Conservation (phyloP, 306 rosid species). For the Castanea sativa region DNA sequence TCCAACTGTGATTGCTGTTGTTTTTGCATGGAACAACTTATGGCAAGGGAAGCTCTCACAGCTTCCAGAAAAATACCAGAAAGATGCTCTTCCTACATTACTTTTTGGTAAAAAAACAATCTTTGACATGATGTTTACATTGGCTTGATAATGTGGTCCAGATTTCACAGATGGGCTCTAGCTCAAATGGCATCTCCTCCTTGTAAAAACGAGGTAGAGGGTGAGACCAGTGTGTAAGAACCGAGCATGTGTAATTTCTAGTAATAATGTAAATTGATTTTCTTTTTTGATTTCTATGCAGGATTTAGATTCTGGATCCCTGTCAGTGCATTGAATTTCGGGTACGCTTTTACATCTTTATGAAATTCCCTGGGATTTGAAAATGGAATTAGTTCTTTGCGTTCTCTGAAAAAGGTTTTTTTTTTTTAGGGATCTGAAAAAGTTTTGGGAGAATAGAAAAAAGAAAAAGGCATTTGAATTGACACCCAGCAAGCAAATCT, state of each 20-base stretch:
- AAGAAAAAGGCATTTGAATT: neutral
- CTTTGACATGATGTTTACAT: neutral
- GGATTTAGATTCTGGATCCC: slow-evolving; percentile 99
- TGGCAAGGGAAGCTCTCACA: slow-evolving; percentile 76
- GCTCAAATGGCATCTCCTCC: too few species aligned
- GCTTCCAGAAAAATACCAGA: slow-evolving; percentile 80
- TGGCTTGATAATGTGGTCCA: slow-evolving; percentile 19
- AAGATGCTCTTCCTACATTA: slow-evolving; percentile 74
- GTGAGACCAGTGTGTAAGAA: too few species aligned
- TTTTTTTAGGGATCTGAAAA: neutral
- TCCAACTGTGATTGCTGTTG: slow-evolving; percentile 82
- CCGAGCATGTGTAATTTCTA: too few species aligned
- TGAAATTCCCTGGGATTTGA: neutral
- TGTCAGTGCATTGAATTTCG: slow-evolving; percentile 74
- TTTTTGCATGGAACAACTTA: slow-evolving; percentile 90
- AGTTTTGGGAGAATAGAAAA: neutral
- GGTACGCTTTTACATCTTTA: slow-evolving; percentile 38
- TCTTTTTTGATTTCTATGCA: slow-evolving; percentile 33
- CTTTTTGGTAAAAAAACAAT: slow-evolving; percentile 53
- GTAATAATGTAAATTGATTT: neutral
- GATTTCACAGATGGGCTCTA: neutral
- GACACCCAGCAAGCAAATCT: neutral
- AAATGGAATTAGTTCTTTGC: neutral
- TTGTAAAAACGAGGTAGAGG: too few species aligned
- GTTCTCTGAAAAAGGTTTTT: neutral